Base-by-base conservation (phyloP, 257 asterid species). In the Scutellaria galericulata region DNA sequence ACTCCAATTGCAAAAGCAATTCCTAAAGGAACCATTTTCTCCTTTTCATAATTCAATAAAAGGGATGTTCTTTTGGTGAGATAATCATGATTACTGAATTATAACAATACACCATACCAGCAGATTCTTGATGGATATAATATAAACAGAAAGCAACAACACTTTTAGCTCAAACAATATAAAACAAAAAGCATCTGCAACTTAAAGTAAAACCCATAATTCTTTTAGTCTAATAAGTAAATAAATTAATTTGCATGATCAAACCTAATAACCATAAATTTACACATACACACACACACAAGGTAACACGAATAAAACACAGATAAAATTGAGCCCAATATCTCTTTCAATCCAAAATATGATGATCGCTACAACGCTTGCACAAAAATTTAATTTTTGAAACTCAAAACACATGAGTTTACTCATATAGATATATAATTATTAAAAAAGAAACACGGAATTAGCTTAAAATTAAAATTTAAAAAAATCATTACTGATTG, bases 161-260 rank as follows among this genome's bases (percentile, higher is more conserved):
- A 22, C 1, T 37, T 20, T 37, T 44, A 70, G 20, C 66, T 13
- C 48, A 45, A 70, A 50, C 18, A 31, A 31, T 60, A 14, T 8
- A 27, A 55, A 22, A 24, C 27, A 45, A 9, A 5, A 9, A 7
- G 69, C 22, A 37, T 41, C 10, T 35, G 69, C 69, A 72, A 31
- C 41, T 50, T 45, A 53, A 44, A 47, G 27, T 14, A 44, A 15
- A 66, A 39, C 66, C 6, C 45, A 41, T 4, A 47, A 47, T 18
- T 57, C 45, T 7, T 27, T 73, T n/a, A 64, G 1, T 27, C 15
- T 55, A 9, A 55, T 55, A 20, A 42, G 0, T 5, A 11, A 39
- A 47, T 37, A 18, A 75, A 74, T 9, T 6, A 47, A 58, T 35
- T 62, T 7, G 70, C 69, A 45, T 53, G 66, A 73, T 73, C 58